Percentiles rank a stretch among this genome's conserved stretches.
Evolutionary conservation across 345 rosid species (phyloP).

Genomic region (Citrus cavaleriei): DNA sequence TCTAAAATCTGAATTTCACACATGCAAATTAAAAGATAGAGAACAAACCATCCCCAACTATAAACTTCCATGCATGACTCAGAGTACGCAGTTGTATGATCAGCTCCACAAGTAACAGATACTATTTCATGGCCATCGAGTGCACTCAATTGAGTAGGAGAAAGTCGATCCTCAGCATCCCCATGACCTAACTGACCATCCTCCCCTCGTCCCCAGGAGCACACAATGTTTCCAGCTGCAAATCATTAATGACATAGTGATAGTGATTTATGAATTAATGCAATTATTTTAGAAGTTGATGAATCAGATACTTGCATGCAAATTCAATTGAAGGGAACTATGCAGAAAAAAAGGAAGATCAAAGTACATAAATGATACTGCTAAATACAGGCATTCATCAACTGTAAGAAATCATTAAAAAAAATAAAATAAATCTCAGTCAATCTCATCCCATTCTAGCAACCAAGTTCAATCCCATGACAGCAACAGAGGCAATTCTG

Average conservation of each 20-base stretch:
- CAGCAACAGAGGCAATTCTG: neutral
- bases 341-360: neutral
- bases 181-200: constrained; percentile 99
- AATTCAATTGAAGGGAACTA: neutral
- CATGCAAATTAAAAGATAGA: neutral
- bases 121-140: constrained; percentile 57
- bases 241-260: constrained; percentile 9
- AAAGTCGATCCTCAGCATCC: constrained; percentile 83
- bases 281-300: neutral
- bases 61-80: constrained; percentile 57
- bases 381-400: neutral
- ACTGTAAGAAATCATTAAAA: neutral
- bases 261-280: neutral
- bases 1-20: neutral
- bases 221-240: constrained; percentile 82
- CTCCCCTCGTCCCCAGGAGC: constrained; percentile 98
- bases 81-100: constrained; percentile 85
- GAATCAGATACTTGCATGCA: neutral
- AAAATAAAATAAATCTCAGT: neutral
- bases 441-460: neutral
- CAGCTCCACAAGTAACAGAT: constrained; percentile 91
- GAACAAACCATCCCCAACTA: constrained; percentile 86
- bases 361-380: neutral
- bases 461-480: neutral
- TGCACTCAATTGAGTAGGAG: constrained; percentile 74